phyloP scores from a whole-genome alignment of 768 basidiomycete genomes.

The Pulveroboletus sp. region DNA sequence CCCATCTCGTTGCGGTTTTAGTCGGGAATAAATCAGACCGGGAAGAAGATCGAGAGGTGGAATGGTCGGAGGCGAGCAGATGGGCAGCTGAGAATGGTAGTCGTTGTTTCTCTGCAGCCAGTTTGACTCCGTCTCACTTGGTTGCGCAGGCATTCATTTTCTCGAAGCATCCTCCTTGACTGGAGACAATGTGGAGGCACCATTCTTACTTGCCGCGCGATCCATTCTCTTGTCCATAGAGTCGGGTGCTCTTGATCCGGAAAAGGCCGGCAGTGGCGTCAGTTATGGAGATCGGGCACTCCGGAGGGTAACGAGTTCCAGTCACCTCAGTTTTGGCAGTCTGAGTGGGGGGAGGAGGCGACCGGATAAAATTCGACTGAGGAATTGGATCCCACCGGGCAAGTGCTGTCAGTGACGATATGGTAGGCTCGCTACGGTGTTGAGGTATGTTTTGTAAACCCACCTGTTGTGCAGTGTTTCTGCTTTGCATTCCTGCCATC shows the following conservation, averaged over 20 bases:
- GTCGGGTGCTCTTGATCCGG: slow-evolving; percentile 85
- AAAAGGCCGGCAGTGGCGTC: slow-evolving; percentile 91
- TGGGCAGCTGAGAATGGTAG: slow-evolving; percentile 96
- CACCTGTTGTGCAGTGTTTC: slow-evolving; percentile 5
- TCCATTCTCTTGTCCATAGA: slow-evolving; percentile 89
- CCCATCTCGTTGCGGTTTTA: slow-evolving; percentile 82
- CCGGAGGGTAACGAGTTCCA: slow-evolving; percentile 86
- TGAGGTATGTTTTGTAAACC: slow-evolving; percentile 15
- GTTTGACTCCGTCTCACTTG: slow-evolving; percentile 1
- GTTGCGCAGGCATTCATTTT: slow-evolving; percentile 77
- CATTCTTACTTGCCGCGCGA: slow-evolving; percentile 83
- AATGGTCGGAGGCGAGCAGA: slow-evolving; percentile 89
- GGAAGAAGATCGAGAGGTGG: slow-evolving; percentile 93
- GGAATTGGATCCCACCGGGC: slow-evolving; percentile 55
- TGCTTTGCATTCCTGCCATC: slow-evolving; percentile 15
- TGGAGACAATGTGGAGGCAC: slow-evolving; percentile 92
- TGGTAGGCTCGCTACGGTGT: not conserved
- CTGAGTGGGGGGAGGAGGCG: slow-evolving; percentile 60
- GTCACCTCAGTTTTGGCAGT: slow-evolving; percentile 81
- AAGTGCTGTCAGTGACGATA: slow-evolving; percentile 55
- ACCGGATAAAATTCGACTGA: slow-evolving; percentile 55
- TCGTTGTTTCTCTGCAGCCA: slow-evolving; percentile 14
- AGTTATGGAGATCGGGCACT: slow-evolving; percentile 94
- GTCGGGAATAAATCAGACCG: slow-evolving; percentile 96
- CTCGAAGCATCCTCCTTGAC: slow-evolving; percentile 89